Percentiles rank a stretch among this genome's conserved stretches.
Conservation (phyloP, 208 protist genomes). For the Porcisia deanei region DNA sequence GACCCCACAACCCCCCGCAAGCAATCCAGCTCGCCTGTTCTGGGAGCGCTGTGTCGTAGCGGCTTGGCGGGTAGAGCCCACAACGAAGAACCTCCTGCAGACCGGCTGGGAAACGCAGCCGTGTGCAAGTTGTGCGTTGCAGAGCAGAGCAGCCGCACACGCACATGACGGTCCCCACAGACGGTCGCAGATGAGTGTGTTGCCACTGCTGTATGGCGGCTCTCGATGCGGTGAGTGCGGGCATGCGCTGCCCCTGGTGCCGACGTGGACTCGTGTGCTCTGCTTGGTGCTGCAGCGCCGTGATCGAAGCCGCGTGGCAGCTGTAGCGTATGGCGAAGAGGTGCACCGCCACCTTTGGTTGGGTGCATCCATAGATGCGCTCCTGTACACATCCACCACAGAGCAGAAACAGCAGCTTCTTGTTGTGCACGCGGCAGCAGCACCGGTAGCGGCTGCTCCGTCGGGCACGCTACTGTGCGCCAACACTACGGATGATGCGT, state of each 20-base stretch:
- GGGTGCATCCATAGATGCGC: conserved; percentile 30
- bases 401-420: conserved; percentile 40
- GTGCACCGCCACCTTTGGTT: conserved; percentile 35
- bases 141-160: background rate
- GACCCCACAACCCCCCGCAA: background rate
- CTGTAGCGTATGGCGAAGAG: conserved; percentile 55
- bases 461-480: background rate
- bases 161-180: background rate
- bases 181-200: background rate
- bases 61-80: conserved; percentile 45
- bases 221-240: conserved; percentile 25
- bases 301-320: conserved; percentile 35
- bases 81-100: conserved; percentile 44
- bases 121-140: conserved; percentile 26
- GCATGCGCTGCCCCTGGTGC: conserved; percentile 25
- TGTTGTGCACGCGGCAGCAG: conserved; percentile 48
- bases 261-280: conserved; percentile 28
- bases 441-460: background rate
- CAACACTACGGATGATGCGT: background rate
- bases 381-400: conserved; percentile 47
- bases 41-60: conserved; percentile 45
- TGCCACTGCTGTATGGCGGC: conserved; percentile 39
- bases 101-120: conserved; percentile 50
- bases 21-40: conserved; percentile 1
- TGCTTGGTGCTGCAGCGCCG: conserved; percentile 39